Base-by-base conservation (phyloP, 2,329 filamentous ascomycete genomes). In the Thermothelomyces thermophilus region DNA sequence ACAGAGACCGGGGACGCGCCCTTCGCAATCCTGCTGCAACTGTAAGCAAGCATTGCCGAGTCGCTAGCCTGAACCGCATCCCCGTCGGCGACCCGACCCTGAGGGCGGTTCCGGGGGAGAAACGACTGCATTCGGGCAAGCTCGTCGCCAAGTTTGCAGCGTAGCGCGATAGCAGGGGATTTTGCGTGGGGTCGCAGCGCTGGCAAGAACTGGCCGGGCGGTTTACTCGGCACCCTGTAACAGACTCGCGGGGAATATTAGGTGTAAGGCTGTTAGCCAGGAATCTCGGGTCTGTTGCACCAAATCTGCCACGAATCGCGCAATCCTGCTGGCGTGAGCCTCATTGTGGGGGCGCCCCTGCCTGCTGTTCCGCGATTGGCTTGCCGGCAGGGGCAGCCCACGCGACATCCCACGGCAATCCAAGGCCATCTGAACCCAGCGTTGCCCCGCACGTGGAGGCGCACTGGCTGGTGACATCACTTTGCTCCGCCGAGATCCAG, bases 241-340 rank as follows among this genome's bases (percentile, higher is more conserved):
- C 47, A 44, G 20, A 3, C n/a, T 28, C 41, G 28, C 30, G 45
- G n/a, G 26, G 26, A 16, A 17, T 19, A 31, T 7, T 9, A 6
- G 16, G 41, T 2, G 28, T 19, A 24, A 11, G 8, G 19, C 16
- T 51, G 33, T 36, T 47, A 28, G 33, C 11, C 16, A 31, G 13
- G 30, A n/a, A 26, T 7, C 30, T 19, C 17, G 10, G 13, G 34
- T 11, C n/a, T 22, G 39, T 53, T n/a, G 43, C 51, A 51, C 48
- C 51, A 54, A 24, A 13, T 4, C n/a, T 22, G 48, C 44, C 35
- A 20, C 48, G 51, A 46, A 54, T 54, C 51, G 48, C 51, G 51
- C 51, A 51, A 54, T 54, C 22, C 31, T 26, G 6, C 26, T 19
- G 31, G 22, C 10, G 36, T 11, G 16, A 28, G n/a, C 36, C 17